Evolutionary conservation across 1,284 basidiomycete species (phyloP).

Genomic region (Ceraceosorus guamensis): DNA sequence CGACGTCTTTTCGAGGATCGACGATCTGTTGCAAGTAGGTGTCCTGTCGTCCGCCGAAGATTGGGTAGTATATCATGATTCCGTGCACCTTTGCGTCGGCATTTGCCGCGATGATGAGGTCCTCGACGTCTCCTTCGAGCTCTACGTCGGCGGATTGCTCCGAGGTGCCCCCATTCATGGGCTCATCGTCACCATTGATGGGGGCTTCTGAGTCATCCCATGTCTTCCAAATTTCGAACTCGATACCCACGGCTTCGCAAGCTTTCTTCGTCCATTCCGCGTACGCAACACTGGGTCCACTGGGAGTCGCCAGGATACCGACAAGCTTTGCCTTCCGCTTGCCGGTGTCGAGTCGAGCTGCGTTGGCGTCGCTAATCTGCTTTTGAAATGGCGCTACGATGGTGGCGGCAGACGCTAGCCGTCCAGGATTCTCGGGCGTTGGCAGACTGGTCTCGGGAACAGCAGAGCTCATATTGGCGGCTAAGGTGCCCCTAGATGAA

Average conservation of each 20-base stretch:
- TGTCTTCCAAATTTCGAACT: conserved; percentile 59
- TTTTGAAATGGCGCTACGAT: conserved; percentile 43
- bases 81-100: conserved; percentile 77
- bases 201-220: conserved; percentile 29
- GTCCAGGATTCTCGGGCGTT: conserved; percentile 36
- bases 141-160: conserved; percentile 76
- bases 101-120: conserved; percentile 57
- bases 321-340: conserved; percentile 64
- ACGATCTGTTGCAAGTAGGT: conserved; percentile 93
- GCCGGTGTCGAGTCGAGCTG: conserved; percentile 21
- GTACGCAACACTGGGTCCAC: conserved; percentile 79
- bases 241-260: conserved; percentile 78
- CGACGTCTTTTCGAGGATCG: conserved; percentile 91
- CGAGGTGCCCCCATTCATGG: conserved; percentile 49
- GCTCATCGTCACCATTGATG: conserved; percentile 14
- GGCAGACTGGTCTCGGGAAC: neutral
- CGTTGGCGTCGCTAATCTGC: conserved; percentile 30
- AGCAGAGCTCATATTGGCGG: no score
- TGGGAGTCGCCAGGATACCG: conserved; percentile 81
- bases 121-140: conserved; percentile 58
- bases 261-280: conserved; percentile 89
- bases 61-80: conserved; percentile 67
- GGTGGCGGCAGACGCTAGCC: conserved; percentile 35
- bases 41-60: conserved; percentile 60
- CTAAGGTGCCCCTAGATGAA: no score